Evolutionary conservation across 73 alveolate species (phyloP), one percentile per base, ranked within the genome.

Genomic region (Urostyla sp.): DNA sequence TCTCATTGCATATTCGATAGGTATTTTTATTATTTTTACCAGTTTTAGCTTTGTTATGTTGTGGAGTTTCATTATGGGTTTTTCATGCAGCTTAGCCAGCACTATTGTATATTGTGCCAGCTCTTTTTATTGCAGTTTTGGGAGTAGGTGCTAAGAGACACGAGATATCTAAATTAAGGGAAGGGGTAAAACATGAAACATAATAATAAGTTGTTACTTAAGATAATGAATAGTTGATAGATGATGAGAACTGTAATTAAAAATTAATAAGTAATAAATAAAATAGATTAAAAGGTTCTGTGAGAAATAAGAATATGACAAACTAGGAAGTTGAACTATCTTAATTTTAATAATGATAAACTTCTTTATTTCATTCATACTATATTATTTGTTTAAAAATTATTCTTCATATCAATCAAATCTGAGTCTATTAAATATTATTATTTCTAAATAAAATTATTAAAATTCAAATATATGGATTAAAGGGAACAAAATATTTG

Each of bases 1-100:
- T 28, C 24, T 84, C 50, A 43, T 59, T 0, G 59, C 72, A 6
- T 84, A 84, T 40, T 27, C 61, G 13, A n/a, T n/a, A n/a, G n/a
- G n/a, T n/a, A n/a, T n/a, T n/a, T n/a, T n/a, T n/a, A n/a, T n/a
- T n/a, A n/a, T n/a, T n/a, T n/a, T n/a, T n/a, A n/a, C n/a, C n/a
- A n/a, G n/a, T n/a, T 36, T 16, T 49, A 30, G 67, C 87, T 11
- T 23, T 84, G 26, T 27, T 84, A 4, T 11, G 66, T 28, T 84
- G 92, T 56, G 78, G 79, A 35, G 86, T 74, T n/a, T 91, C 90
- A 24, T 87, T 95, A 91, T 84, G 90, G 60, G 57, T 97, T 30
- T 92, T 94, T 73, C 85, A 94, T 27, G 95, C 87, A 79, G 98
- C 98, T n/a, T 93, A 97, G 89, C 99, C 99, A 16, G 99, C 99